phyloP scores from a whole-genome alignment of 805 yeast genomes.

The Sporopachydermia quercuum region DNA sequence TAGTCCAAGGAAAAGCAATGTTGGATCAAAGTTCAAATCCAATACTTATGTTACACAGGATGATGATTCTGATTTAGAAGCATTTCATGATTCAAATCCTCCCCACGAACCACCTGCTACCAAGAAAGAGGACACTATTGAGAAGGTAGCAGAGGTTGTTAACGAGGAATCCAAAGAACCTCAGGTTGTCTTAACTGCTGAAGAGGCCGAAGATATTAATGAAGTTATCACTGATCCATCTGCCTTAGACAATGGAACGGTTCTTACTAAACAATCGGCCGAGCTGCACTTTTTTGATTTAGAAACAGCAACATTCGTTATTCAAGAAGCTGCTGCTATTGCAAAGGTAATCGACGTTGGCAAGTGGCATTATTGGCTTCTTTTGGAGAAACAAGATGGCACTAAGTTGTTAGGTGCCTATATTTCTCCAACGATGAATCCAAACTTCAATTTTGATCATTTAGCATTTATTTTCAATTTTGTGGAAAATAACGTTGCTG shows the following conservation, averaged over 20 bases:
- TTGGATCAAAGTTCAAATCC: background rate
- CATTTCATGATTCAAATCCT: background rate
- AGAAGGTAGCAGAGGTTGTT: background rate
- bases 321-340: constrained; percentile 21
- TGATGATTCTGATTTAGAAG: background rate
- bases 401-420: constrained; percentile 23
- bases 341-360: constrained; percentile 31
- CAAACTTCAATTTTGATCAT: constrained; percentile 46
- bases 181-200: background rate
- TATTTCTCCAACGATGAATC: constrained; percentile 38
- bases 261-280: constrained; percentile 13
- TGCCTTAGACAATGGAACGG: background rate
- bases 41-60: background rate
- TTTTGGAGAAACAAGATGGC: constrained; percentile 20
- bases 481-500: constrained; percentile 22
- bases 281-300: constrained; percentile 48
- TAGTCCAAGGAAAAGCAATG: background rate
- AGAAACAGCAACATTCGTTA: constrained; percentile 28
- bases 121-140: too few relatives aligned
- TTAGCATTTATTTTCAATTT: constrained; percentile 52
- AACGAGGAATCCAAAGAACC: background rate
- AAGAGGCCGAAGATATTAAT: constrained; percentile 11
- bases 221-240: constrained; percentile 6
- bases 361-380: constrained; percentile 38
- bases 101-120: too few relatives aligned